Percentiles rank a stretch among this genome's conserved stretches.
phyloP scores from a whole-genome alignment of 371 early-diverging fungal species.

The Synchytrium microbalum region DNA sequence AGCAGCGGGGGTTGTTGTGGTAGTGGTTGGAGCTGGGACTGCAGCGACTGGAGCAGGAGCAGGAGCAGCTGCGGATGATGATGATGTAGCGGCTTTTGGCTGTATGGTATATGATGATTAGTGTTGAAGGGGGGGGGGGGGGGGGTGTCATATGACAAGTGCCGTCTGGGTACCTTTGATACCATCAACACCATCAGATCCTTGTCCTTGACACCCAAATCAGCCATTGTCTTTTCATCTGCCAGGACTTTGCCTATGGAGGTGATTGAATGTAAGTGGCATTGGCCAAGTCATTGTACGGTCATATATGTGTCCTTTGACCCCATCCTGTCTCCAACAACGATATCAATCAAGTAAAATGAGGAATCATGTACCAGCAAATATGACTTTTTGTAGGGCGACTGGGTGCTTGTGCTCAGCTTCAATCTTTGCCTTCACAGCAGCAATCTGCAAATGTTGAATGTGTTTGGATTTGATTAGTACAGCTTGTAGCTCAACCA shows the following conservation, averaged over 20 bases:
- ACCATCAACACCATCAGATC: conserved; percentile 94
- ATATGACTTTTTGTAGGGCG: conserved; percentile 78
- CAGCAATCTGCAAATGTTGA: conserved; percentile 17
- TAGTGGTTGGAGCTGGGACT: conserved; percentile 17
- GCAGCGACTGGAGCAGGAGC: conserved; percentile 25
- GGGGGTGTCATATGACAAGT: neutral
- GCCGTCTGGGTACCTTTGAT: conserved; percentile 54
- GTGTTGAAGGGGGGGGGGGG: neutral
- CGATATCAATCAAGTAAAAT: neutral
- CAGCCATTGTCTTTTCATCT: conserved; percentile 68
- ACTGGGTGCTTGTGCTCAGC: conserved; percentile 59
- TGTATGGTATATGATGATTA: conserved; percentile 14
- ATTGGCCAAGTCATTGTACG: conserved; percentile 1
- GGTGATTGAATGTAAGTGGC: neutral
- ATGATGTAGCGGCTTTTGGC: conserved; percentile 48
- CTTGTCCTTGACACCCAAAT: conserved; percentile 73
- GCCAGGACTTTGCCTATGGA: conserved; percentile 76
- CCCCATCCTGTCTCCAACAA: conserved; percentile 2
- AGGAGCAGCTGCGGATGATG: conserved; percentile 20
- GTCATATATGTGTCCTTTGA: neutral
- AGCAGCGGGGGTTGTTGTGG: conserved; percentile 24
- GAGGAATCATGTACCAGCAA: conserved; percentile 46
- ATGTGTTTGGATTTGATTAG: too few species aligned
- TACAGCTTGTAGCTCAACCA: too few species aligned
- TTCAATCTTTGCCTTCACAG: conserved; percentile 73